These are phyloP conservation scores for Decorospora gaudefroyi DNA, from an alignment of 2,329 filamentous ascomycete species.

Conservation along the genomic window DNA sequence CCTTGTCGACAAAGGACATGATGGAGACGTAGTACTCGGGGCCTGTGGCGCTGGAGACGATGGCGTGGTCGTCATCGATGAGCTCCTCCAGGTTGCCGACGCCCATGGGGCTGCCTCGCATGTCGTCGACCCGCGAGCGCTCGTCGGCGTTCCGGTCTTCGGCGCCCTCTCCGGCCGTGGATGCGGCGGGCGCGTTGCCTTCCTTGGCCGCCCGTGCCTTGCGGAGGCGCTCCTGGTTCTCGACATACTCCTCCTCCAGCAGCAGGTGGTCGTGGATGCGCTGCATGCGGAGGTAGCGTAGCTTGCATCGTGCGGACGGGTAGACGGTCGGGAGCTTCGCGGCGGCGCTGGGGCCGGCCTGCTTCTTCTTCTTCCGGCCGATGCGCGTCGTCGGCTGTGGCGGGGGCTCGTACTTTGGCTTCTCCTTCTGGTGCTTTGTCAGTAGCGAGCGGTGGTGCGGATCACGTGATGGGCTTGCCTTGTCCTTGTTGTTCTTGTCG, in stretches of 20 bases:
- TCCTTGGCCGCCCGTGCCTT: slow-evolving; percentile 73
- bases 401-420: slow-evolving; percentile 99
- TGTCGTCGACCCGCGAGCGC: slow-evolving; percentile 91
- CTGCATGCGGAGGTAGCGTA: slow-evolving; percentile 96
- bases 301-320: slow-evolving; percentile 95
- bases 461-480: slow-evolving; percentile 43
- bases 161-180: slow-evolving; percentile 70
- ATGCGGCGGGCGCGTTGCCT: slow-evolving; percentile 60
- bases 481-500: slow-evolving; percentile 88
- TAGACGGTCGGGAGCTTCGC: slow-evolving; percentile 94
- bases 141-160: slow-evolving; percentile 92
- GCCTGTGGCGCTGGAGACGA: slow-evolving; percentile 94
- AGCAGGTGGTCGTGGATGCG: slow-evolving; percentile 96
- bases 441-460: slow-evolving; percentile 4
- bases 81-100: slow-evolving; percentile 97
- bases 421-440: slow-evolving; percentile 72
- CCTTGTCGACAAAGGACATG: slow-evolving; percentile 99
- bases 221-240: slow-evolving; percentile 95
- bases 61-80: slow-evolving; percentile 98
- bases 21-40: slow-evolving; percentile 99
- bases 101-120: slow-evolving; percentile 98
- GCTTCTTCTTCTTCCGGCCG: slow-evolving; percentile 98
- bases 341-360: slow-evolving; percentile 86
- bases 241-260: slow-evolving; percentile 97
- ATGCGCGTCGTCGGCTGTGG: slow-evolving; percentile 95